Evolutionary conservation across 495 filamentous ascomycete species (phyloP).

Genomic region (Podospora pseudopauciseta): DNA sequence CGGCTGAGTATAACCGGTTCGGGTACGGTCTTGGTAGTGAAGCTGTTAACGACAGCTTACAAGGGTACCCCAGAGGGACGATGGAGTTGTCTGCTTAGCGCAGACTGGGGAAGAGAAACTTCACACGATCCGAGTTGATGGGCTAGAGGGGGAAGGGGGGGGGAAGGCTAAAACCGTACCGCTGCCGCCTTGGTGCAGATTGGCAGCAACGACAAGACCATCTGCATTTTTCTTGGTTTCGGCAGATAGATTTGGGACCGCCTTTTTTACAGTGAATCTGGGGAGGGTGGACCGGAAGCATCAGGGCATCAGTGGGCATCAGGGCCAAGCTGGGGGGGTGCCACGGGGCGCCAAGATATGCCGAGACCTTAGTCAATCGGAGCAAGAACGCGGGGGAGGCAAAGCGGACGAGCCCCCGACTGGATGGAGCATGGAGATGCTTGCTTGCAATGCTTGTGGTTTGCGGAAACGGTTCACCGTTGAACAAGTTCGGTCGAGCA

Average conservation of each 20-base stretch:
- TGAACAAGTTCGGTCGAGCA: neutral
- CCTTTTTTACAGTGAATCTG: conserved; percentile 6
- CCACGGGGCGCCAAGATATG: conserved; percentile 14
- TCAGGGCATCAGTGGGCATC: neutral
- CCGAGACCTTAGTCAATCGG: neutral
- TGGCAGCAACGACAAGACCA: neutral
- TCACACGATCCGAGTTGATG: neutral
- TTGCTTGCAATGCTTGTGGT: neutral
- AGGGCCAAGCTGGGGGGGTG: neutral
- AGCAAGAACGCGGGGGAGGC: conserved; percentile 16
- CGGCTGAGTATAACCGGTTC: conserved; percentile 13
- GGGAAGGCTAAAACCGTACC: neutral
- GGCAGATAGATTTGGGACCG: conserved; percentile 18
- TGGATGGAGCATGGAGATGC: neutral
- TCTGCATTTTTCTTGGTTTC: conserved; percentile 2
- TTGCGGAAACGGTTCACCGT: neutral
- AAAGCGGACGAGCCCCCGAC: neutral
- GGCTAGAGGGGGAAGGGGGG: neutral
- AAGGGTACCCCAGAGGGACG: neutral
- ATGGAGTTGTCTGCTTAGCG: neutral
- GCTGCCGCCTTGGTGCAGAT: neutral
- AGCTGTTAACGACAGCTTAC: conserved; percentile 1
- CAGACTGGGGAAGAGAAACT: neutral
- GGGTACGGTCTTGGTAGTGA: conserved; percentile 7
- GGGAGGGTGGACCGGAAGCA: neutral